Conservation (phyloP, 2,329 filamentous ascomycete species). For the Helotiales sp. region DNA sequence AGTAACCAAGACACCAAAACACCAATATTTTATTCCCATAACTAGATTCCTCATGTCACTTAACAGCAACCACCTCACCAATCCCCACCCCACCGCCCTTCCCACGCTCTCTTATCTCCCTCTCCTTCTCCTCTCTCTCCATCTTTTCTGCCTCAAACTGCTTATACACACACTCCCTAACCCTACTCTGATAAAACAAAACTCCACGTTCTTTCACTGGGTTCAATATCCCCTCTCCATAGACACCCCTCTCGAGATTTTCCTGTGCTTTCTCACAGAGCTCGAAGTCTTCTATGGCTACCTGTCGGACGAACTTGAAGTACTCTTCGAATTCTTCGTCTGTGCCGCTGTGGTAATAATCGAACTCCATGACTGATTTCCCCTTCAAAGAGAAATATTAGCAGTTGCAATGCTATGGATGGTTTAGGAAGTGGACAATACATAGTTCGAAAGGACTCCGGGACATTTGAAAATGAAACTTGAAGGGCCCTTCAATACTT, state of each 20-base stretch:
- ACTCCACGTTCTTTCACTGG: conserved; percentile 61
- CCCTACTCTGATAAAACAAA: conserved; percentile 47
- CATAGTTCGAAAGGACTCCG: too few relatives aligned
- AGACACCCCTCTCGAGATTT: conserved; percentile 58
- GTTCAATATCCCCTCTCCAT: conserved; percentile 60
- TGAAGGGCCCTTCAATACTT: too few relatives aligned
- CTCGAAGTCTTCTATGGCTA: conserved; percentile 61
- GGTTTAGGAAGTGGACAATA: too few relatives aligned
- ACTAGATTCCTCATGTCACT: too few relatives aligned
- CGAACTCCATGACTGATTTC: conserved; percentile 68
- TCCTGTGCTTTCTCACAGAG: conserved; percentile 60
- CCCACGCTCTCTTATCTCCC: not conserved
- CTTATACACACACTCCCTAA: conserved; percentile 38
- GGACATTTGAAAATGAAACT: too few relatives aligned
- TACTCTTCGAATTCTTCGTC: conserved; percentile 61
- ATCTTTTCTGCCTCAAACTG: conserved; percentile 31
- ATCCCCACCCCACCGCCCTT: not conserved
- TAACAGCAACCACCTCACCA: not conserved
- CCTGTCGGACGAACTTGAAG: conserved; percentile 60
- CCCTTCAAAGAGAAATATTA: too few relatives aligned
- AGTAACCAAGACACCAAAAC: too few relatives aligned
- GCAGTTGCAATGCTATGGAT: too few relatives aligned
- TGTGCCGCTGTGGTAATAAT: conserved; percentile 58
- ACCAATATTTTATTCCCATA: too few relatives aligned
- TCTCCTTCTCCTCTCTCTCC: conserved; percentile 10